Conservation (phyloP, 1,284 basidiomycete genomes). For the Rhodotorula sp. region DNA sequence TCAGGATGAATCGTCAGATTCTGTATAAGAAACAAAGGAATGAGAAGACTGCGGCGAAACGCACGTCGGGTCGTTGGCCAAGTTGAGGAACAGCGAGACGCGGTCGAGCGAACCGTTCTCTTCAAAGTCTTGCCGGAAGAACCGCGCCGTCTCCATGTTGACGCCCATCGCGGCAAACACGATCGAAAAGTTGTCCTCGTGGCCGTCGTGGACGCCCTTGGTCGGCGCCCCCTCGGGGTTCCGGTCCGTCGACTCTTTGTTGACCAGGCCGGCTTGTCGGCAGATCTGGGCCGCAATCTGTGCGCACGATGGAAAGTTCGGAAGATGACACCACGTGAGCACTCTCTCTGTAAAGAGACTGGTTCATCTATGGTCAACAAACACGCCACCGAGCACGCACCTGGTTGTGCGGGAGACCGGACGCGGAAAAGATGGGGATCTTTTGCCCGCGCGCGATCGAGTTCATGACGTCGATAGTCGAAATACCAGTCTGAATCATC, state of each 20-base stretch:
- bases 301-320: slow-evolving; percentile 12
- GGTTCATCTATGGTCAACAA: too few relatives aligned
- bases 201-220: slow-evolving; percentile 96
- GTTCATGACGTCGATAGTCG: slow-evolving; percentile 96
- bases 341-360: too few relatives aligned
- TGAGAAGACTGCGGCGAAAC: slow-evolving; percentile 24
- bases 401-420: slow-evolving; percentile 98
- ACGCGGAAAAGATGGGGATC: slow-evolving; percentile 99
- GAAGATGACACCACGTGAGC: not conserved
- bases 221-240: slow-evolving; percentile 62
- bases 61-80: slow-evolving; percentile 96
- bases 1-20: too few relatives aligned
- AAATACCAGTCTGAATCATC: slow-evolving; percentile 99
- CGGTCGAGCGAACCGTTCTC: slow-evolving; percentile 97
- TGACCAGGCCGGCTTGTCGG: slow-evolving; percentile 96
- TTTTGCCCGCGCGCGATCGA: slow-evolving; percentile 99
- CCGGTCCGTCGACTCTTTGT: slow-evolving; percentile 51
- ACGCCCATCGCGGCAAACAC: slow-evolving; percentile 99
- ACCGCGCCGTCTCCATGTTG: slow-evolving; percentile 99
- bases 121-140: slow-evolving; percentile 99
- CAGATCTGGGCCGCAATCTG: slow-evolving; percentile 99
- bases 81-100: slow-evolving; percentile 96
- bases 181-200: slow-evolving; percentile 99
- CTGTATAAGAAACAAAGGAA: too few relatives aligned
- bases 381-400: slow-evolving; percentile 52